Percentiles rank a stretch among this genome's conserved stretches.
Evolutionary conservation across 805 yeast species (phyloP).

Genomic region (Yarrowia sp.): DNA sequence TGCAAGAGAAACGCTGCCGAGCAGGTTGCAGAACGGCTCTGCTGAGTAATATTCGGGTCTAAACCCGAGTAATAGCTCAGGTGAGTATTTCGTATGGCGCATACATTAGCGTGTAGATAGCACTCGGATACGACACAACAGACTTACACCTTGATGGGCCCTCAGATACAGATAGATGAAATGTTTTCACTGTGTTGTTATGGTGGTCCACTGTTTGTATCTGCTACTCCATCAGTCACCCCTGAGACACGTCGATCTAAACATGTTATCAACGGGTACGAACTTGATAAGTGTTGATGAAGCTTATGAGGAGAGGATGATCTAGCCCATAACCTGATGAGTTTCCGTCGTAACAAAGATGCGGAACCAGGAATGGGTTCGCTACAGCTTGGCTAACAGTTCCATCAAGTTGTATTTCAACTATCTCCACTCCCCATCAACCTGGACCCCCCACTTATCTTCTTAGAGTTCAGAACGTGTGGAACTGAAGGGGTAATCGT

Average conservation of each 20-base stretch:
- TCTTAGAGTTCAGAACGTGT: not conserved
- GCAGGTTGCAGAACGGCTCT: not conserved
- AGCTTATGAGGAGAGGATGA: not conserved
- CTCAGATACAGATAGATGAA: not conserved
- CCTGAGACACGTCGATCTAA: slow-evolving; percentile 35
- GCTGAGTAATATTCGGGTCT: not conserved
- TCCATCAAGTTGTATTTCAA: too few relatives aligned
- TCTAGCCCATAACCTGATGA: too few relatives aligned
- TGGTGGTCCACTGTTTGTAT: not conserved
- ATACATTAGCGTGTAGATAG: too few relatives aligned
- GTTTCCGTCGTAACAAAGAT: too few relatives aligned
- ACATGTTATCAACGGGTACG: slow-evolving; percentile 15
- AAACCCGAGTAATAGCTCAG: not conserved
- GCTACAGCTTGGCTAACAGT: too few relatives aligned
- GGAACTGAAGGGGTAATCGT: slow-evolving; percentile 1
- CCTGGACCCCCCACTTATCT: not conserved
- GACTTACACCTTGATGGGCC: not conserved
- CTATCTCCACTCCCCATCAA: not conserved
- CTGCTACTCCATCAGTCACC: not conserved
- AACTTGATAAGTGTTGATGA: slow-evolving; percentile 1
- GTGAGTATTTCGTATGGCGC: not conserved
- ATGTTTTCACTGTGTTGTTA: not conserved
- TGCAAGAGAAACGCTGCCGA: not conserved
- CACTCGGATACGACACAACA: too few relatives aligned
- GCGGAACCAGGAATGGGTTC: too few relatives aligned